phyloP scores from a whole-genome alignment of 2,329 filamentous ascomycete species.

The Tolypocladium paradoxum region DNA sequence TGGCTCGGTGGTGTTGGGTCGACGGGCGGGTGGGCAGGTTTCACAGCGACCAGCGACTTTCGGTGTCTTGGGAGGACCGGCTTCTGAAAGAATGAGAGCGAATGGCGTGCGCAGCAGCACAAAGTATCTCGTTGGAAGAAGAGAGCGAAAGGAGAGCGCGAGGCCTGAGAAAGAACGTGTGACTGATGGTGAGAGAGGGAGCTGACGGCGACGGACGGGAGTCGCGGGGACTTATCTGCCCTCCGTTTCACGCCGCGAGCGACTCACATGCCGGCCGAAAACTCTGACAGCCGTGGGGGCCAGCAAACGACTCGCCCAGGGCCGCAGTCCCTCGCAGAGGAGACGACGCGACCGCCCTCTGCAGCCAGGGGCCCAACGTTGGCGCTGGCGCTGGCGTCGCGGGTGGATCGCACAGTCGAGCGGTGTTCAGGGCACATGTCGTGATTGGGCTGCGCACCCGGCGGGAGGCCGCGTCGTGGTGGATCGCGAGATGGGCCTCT shows the following conservation, averaged over 20 bases:
- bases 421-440: slow-evolving; percentile 5
- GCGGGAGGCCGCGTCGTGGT: slow-evolving; percentile 4
- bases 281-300: neutral
- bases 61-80: neutral
- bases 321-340: neutral
- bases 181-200: slow-evolving; percentile 5
- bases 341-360: neutral
- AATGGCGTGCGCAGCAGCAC: neutral
- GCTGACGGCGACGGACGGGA: neutral
- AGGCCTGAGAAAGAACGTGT: neutral
- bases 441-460: slow-evolving; percentile 9
- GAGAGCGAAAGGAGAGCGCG: neutral
- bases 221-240: neutral
- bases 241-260: neutral
- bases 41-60: neutral
- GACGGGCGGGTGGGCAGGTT: neutral
- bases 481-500: slow-evolving; percentile 4
- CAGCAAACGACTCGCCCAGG: neutral
- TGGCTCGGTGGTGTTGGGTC: slow-evolving; percentile 4
- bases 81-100: neutral
- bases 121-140: neutral
- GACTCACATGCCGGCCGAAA: neutral
- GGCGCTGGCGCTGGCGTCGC: neutral
- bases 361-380: too few relatives aligned
- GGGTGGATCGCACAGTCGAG: neutral